Evolutionary conservation across 257 asterid species (phyloP), one percentile per base, ranked within the genome.

Genomic region (Petunia axillaris): DNA sequence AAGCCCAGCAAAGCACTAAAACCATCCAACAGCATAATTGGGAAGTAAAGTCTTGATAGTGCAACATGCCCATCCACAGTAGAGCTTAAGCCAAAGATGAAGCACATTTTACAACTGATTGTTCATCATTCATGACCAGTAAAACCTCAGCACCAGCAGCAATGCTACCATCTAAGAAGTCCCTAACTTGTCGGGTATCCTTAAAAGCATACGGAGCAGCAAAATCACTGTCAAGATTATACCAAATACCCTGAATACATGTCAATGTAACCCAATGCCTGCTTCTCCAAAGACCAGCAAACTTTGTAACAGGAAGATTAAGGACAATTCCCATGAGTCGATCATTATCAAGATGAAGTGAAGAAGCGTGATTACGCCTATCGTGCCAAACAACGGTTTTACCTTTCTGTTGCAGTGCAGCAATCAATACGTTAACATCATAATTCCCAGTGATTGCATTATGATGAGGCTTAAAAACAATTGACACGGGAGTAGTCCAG

Each of bases 201-300:
- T 77, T 68, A 78, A 92, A 95, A 63, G 85, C 74, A 68, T 67
- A 73, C 4, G 99, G 97, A 52, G 85, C 71, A 76, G 87, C 76
- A 53, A 90, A 80, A 85, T 95, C 97, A 77, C 99, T 93, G 86
- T 95, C 99, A 84, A 93, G 85, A 89, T 92, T 92, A 86, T 90
- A 91, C 97, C 98, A 95, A 76, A 86, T 84, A 8, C 82, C 80
- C 15, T 82, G 92, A 75, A 95, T 80, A 85, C 80, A 89, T 84
- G 87, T 90, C 87, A 93, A 50, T 5, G 98, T 84, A 82, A 93
- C 81, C 97, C 97, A 93, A 73, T 95, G 99, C 84, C 99, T 87
- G 67, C 97, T 59, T 85, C 63, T 90, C 98, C 97, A 93, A 1
- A 95, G 85, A 2, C 94, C 91, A 5, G 79, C 90, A 68, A 83